A percentile compares a stretch with the other conserved stretches of the same genome.
Conservation (phyloP, 805 yeast species). For the Yarrowia keelungensis region DNA sequence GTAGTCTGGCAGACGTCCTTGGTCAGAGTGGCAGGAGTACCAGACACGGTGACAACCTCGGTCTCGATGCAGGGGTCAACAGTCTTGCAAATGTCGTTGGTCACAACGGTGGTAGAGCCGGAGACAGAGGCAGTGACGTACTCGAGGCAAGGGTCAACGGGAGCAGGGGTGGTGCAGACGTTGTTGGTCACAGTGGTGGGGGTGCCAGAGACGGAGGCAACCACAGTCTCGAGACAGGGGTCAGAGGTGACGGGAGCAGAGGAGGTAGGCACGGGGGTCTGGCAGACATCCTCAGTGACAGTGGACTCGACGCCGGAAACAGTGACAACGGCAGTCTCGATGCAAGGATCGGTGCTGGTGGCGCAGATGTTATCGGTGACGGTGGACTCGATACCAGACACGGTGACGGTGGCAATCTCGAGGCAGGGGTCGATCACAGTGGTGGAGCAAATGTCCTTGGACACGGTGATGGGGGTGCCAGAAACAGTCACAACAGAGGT, state of each 20-base stretch:
- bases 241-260: constrained; percentile 5
- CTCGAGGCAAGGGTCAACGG: constrained; percentile 20
- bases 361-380: constrained; percentile 10
- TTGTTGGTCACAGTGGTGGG: constrained; percentile 7
- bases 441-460: constrained; percentile 12
- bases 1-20: constrained; percentile 18
- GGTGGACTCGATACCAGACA: constrained; percentile 9
- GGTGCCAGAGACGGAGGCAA: constrained; percentile 12
- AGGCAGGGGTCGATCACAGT: background rate
- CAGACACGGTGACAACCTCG: constrained; percentile 11
- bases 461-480: constrained; percentile 13
- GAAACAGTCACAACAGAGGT: background rate
- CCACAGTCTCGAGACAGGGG: constrained; percentile 5
- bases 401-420: constrained; percentile 8
- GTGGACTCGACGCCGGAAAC: constrained; percentile 1
- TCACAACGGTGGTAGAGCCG: constrained; percentile 14
- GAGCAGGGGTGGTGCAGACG: constrained; percentile 9
- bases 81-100: constrained; percentile 18
- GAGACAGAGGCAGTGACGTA: constrained; percentile 12
- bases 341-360: constrained; percentile 4
- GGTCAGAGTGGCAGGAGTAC: constrained; percentile 11
- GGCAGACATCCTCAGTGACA: constrained; percentile 8
- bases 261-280: background rate
- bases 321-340: constrained; percentile 10
- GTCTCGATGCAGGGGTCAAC: constrained; percentile 8